Conservation (phyloP, 176 grass and related monocot species). For the Chrysopogon serrulatus region DNA sequence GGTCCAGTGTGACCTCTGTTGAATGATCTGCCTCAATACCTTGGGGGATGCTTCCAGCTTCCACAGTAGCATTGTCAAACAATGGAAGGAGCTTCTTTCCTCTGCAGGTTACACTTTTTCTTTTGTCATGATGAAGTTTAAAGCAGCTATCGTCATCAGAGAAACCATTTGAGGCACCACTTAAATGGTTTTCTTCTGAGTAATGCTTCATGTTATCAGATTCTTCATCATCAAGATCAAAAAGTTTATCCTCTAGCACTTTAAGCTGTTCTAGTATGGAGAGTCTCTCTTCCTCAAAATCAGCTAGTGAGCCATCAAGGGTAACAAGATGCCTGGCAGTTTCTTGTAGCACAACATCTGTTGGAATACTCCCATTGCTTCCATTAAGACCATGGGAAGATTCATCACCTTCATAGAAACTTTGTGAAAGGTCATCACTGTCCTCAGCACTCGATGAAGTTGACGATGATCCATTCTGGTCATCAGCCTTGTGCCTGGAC, state of each 20-base stretch:
- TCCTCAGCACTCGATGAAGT: conserved; percentile 87
- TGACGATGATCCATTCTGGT: conserved; percentile 58
- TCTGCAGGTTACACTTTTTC: conserved; percentile 39
- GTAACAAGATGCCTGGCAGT: conserved; percentile 50
- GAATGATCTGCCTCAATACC: conserved; percentile 23
- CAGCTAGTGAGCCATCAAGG: conserved; percentile 59
- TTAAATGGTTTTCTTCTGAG: conserved; percentile 43
- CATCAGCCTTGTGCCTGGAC: conserved; percentile 49
- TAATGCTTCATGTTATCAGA: conserved; percentile 44
- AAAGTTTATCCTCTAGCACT: conserved; percentile 76
- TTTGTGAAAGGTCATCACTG: conserved; percentile 59
- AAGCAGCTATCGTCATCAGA: conserved; percentile 46
- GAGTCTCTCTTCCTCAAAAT: conserved; percentile 89
- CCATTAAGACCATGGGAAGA: conserved; percentile 55
- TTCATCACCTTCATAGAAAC: conserved; percentile 60
- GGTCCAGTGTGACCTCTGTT: conserved; percentile 15
- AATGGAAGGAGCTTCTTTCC: conserved; percentile 89
- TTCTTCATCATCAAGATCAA: conserved; percentile 71
- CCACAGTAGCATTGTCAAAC: conserved; percentile 56
- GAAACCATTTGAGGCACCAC: conserved; percentile 47
- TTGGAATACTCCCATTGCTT: conserved; percentile 53
- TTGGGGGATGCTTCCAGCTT: conserved; percentile 45
- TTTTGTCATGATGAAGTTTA: conserved; percentile 38
- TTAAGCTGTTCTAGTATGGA: conserved; percentile 92
- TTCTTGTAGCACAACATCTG: conserved; percentile 64